Evolutionary conservation across 495 filamentous ascomycete species (phyloP).

Genomic region (Talaromyces trachyspermus): DNA sequence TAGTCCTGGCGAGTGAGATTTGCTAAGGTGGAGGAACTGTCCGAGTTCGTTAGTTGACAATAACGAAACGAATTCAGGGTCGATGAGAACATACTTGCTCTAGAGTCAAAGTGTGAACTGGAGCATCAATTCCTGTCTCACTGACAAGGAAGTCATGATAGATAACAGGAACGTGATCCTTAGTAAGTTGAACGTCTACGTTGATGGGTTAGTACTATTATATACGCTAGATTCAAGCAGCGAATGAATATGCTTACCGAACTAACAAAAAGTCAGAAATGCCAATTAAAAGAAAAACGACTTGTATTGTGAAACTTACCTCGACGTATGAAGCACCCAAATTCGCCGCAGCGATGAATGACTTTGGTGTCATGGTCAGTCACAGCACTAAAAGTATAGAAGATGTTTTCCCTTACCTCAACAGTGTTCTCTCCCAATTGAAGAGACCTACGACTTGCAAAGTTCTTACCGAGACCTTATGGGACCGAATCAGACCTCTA

Average conservation of each 20-base stretch:
- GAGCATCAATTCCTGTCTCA: slow-evolving; percentile 96
- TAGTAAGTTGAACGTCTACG: slow-evolving; percentile 93
- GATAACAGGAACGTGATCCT: slow-evolving; percentile 96
- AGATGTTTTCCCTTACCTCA: not conserved
- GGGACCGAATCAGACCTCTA: slow-evolving; percentile 9
- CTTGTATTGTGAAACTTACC: too few relatives aligned
- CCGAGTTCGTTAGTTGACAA: slow-evolving; percentile 1
- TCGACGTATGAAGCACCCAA: slow-evolving; percentile 89
- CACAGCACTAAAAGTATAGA: not conserved
- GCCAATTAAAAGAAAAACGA: too few relatives aligned
- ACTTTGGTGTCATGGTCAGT: slow-evolving; percentile 32
- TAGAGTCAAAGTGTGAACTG: slow-evolving; percentile 87
- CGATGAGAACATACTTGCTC: slow-evolving; percentile 50
- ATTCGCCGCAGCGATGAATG: slow-evolving; percentile 93
- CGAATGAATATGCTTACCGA: slow-evolving; percentile 5
- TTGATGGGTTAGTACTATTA: slow-evolving; percentile 17
- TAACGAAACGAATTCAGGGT: not conserved
- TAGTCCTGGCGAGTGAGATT: slow-evolving; percentile 37
- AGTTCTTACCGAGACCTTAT: slow-evolving; percentile 79
- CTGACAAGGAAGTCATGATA: slow-evolving; percentile 99
- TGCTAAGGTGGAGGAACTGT: slow-evolving; percentile 81
- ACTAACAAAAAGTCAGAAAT: not conserved
- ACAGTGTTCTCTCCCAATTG: slow-evolving; percentile 61
- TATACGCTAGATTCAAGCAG: slow-evolving; percentile 12
- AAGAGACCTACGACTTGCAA: slow-evolving; percentile 67